Conservation (phyloP, 306 rosid genomes). For the Coriaria nepalensis region DNA sequence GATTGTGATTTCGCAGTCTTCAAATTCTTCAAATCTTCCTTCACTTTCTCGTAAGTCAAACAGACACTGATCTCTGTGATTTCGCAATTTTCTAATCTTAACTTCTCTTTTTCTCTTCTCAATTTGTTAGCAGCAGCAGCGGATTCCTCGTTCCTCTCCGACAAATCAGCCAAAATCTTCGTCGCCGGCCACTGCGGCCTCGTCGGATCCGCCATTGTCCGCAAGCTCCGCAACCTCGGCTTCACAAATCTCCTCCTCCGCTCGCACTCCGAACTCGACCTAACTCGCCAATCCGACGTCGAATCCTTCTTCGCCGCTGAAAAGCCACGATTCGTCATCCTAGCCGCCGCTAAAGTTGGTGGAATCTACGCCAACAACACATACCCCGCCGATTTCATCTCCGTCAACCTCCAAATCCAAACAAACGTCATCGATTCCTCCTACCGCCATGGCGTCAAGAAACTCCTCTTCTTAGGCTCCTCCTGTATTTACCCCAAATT, state of each 20-base stretch:
- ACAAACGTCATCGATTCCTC: conserved; percentile 73
- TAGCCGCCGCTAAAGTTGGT: conserved; percentile 97
- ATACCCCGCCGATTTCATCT: conserved; percentile 83
- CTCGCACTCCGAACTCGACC: conserved; percentile 70
- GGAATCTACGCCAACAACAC: conserved; percentile 96
- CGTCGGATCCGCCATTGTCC: conserved; percentile 84
- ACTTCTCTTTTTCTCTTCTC: neutral
- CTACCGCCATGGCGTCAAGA: conserved; percentile 51
- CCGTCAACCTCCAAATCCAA: conserved; percentile 85
- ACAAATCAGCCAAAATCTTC: conserved; percentile 75
- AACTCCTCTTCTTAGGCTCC: conserved; percentile 76
- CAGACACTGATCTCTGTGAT: conserved; percentile 4
- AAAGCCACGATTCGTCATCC: conserved; percentile 61
- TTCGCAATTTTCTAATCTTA: conserved; percentile 1
- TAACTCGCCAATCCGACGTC: conserved; percentile 68
- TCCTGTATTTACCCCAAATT: conserved; percentile 93
- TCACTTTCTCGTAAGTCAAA: conserved; percentile 9
- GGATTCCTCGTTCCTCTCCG: conserved; percentile 32
- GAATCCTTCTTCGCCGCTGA: conserved; percentile 73
- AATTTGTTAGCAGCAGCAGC: conserved; percentile 21
- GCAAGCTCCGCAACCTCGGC: conserved; percentile 58
- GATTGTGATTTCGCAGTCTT: neutral
- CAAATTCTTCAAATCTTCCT: conserved; percentile 2
- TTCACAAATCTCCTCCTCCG: conserved; percentile 55
- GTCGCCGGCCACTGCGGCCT: conserved; percentile 96